Conservation (phyloP, 257 asterid genomes). For the Cinchona pubescens region DNA sequence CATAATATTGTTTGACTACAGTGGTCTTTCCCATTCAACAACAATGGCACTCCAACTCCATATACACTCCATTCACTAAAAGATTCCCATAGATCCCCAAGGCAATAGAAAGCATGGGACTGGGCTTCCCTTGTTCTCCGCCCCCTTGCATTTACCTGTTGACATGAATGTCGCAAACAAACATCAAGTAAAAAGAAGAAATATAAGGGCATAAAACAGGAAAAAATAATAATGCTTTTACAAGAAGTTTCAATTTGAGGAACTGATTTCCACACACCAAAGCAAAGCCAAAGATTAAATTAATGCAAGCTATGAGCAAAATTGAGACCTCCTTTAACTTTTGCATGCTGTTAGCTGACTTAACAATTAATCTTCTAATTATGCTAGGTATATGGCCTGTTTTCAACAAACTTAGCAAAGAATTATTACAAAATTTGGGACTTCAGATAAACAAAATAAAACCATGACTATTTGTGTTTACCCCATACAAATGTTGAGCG, state of each 20-base stretch:
- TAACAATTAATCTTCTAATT: too few relatives aligned
- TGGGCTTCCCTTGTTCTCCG: conserved; percentile 32
- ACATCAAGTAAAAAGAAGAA: neutral
- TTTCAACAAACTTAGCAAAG: neutral
- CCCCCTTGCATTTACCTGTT: conserved; percentile 42
- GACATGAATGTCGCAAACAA: conserved; percentile 8
- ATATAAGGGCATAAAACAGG: neutral
- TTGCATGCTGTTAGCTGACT: neutral
- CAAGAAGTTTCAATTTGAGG: neutral
- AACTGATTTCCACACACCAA: neutral
- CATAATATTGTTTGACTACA: conserved; percentile 66
- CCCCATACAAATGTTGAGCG: conserved; percentile 55
- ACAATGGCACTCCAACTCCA: conserved; percentile 69
- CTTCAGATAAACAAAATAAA: neutral
- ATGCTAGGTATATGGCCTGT: too few relatives aligned
- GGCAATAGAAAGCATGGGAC: conserved; percentile 41
- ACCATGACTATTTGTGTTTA: conserved; percentile 16
- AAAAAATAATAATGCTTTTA: neutral
- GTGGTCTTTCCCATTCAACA: conserved; percentile 44
- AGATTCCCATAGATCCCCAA: conserved; percentile 67
- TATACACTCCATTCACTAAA: conserved; percentile 57
- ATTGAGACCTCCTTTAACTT: neutral
- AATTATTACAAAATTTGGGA: neutral
- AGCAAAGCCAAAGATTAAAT: neutral
- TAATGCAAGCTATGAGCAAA: neutral